Evolutionary conservation across 2,329 filamentous ascomycete genomes (phyloP).

Genomic region (Chaetomium sp.): DNA sequence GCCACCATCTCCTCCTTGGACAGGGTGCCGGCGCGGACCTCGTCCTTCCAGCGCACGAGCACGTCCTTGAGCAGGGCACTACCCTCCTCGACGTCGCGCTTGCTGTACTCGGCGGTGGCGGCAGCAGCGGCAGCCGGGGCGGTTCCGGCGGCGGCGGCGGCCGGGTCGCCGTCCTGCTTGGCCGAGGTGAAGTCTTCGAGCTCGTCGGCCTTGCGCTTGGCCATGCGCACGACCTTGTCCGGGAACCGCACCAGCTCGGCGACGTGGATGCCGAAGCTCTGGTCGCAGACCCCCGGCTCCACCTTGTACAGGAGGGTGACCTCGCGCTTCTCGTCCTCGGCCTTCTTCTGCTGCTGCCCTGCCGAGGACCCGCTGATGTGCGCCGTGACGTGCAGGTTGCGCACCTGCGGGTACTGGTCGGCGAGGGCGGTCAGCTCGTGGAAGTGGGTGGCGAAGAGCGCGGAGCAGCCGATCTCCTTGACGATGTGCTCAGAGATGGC

Average conservation of each 20-base stretch:
- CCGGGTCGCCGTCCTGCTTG: conserved; percentile 58
- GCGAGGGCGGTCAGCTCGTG: conserved; percentile 93
- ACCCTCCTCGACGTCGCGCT: conserved; percentile 86
- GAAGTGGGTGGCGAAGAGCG: conserved; percentile 97
- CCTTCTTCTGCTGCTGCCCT: neutral
- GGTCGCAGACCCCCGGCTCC: conserved; percentile 91
- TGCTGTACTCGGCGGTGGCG: conserved; percentile 63
- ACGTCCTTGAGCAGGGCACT: conserved; percentile 82
- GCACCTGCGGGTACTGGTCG: conserved; percentile 82
- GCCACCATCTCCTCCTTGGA: conserved; percentile 75
- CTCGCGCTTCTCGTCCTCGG: conserved; percentile 63
- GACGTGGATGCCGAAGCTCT: conserved; percentile 97
- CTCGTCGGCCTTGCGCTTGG: conserved; percentile 98
- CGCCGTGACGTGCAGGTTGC: conserved; percentile 93
- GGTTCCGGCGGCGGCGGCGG: conserved; percentile 44
- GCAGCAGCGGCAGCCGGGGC: conserved; percentile 42
- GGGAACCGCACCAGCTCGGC: conserved; percentile 96
- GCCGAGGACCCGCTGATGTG: conserved; percentile 66
- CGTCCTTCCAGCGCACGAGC: conserved; percentile 81
- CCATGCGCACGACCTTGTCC: conserved; percentile 97
- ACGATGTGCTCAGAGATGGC: conserved; percentile 98
- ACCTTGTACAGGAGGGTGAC: conserved; percentile 98
- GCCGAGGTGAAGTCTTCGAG: conserved; percentile 84
- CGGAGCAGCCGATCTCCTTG: conserved; percentile 90
- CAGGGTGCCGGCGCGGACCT: conserved; percentile 61